Evolutionary conservation across 2,329 filamentous ascomycete genomes (phyloP).

Genomic region (Chrysoporthe deuterocubensis): DNA sequence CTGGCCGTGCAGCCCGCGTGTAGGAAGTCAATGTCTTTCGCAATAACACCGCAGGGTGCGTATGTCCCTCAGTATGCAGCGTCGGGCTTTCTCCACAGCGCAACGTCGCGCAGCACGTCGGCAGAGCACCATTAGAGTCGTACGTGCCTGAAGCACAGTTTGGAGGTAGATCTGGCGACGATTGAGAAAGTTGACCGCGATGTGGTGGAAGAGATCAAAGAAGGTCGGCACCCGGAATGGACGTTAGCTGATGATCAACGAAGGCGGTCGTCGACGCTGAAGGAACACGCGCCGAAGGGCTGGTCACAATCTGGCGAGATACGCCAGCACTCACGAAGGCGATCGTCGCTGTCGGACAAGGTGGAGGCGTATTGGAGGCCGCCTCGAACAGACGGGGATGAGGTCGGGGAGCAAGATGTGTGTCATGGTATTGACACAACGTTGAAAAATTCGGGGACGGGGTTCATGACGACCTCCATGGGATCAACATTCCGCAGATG

Average conservation of each 20-base stretch:
- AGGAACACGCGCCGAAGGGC: too few species aligned
- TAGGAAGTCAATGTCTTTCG: background rate
- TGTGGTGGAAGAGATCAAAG: background rate
- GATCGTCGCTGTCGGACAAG: background rate
- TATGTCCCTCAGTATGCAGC: slow-evolving; percentile 3
- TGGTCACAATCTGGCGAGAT: too few species aligned
- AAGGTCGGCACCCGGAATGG: slow-evolving; percentile 6
- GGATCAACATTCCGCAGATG: background rate
- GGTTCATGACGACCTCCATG: background rate
- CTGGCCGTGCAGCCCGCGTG: background rate
- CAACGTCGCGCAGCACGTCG: background rate
- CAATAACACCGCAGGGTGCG: background rate
- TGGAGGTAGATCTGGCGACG: slow-evolving; percentile 11
- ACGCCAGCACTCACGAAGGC: background rate
- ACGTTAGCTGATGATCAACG: background rate
- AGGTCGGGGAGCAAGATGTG: background rate
- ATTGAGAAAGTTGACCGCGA: slow-evolving; percentile 7
- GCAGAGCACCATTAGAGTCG: background rate
- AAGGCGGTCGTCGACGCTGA: background rate
- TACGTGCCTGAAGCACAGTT: background rate
- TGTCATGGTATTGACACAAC: slow-evolving; percentile 2
- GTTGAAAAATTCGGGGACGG: background rate
- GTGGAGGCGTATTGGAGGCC: background rate
- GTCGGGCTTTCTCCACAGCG: background rate
- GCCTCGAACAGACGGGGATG: background rate